Conservation (phyloP, 192 early-diverging fungal species). For the Umbelopsis ramanniana region DNA sequence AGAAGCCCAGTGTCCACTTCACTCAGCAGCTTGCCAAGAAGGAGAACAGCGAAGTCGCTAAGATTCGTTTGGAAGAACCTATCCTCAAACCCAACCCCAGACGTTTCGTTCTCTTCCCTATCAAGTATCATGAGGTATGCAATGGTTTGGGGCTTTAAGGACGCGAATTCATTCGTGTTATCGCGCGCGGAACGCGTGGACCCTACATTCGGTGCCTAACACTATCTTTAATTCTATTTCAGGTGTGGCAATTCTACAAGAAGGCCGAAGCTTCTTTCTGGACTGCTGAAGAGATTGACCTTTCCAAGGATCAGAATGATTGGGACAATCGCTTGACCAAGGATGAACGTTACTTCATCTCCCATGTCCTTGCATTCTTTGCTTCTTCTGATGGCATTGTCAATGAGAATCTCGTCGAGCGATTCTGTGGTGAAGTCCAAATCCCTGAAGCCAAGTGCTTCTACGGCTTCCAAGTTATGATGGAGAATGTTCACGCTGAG, state of each 20-base stretch:
- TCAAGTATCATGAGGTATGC: constrained; percentile 84
- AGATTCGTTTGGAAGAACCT: constrained; percentile 27
- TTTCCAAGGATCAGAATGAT: constrained; percentile 87
- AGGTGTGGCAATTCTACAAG: constrained; percentile 98
- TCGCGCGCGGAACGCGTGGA: not conserved
- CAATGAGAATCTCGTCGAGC: constrained; percentile 92
- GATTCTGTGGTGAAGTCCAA: constrained; percentile 91
- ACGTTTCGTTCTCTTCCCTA: constrained; percentile 91
- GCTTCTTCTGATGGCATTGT: constrained; percentile 95
- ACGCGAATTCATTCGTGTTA: not conserved
- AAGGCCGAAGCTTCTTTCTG: constrained; percentile 98
- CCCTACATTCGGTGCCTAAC: not conserved
- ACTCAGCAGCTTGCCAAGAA: constrained; percentile 10
- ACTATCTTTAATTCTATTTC: not conserved
- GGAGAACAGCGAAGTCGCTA: not conserved
- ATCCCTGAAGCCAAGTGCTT: constrained; percentile 94
- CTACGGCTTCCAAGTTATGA: constrained; percentile 98
- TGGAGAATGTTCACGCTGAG: constrained; percentile 96
- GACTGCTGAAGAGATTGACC: constrained; percentile 96
- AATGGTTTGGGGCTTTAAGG: not conserved
- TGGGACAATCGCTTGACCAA: constrained; percentile 87
- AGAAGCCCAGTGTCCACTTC: constrained; percentile 4
- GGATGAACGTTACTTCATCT: constrained; percentile 92
- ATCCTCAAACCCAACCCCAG: constrained; percentile 67
- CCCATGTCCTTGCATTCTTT: constrained; percentile 94